phyloP scores from a whole-genome alignment of 805 yeast species.

The Saccharomycopsis microspora region DNA sequence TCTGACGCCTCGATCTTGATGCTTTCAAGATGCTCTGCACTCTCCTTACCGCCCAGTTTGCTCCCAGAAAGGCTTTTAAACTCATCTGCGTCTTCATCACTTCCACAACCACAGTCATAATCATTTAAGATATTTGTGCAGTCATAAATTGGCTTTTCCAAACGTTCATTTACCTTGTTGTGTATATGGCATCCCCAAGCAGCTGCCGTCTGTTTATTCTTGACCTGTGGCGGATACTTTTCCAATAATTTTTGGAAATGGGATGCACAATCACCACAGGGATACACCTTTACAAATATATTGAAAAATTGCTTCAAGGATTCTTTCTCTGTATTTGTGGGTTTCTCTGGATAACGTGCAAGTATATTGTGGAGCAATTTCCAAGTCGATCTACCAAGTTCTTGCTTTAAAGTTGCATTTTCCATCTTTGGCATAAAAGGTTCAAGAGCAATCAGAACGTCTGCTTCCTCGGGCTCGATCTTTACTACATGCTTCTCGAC shows the following conservation, averaged over 20 bases:
- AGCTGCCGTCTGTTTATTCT: conserved; percentile 69
- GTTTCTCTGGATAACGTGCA: conserved; percentile 84
- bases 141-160: conserved; percentile 65
- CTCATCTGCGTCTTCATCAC: conserved; percentile 42
- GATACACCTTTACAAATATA: conserved; percentile 84
- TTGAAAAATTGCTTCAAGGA: conserved; percentile 56
- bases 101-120: conserved; percentile 94
- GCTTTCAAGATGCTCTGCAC: conserved; percentile 30
- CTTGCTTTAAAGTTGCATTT: conserved; percentile 59
- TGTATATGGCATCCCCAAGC: conserved; percentile 95
- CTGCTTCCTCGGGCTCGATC: background rate
- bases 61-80: conserved; percentile 25
- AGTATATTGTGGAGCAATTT: conserved; percentile 78
- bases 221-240: conserved; percentile 76
- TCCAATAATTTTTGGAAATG: conserved; percentile 67
- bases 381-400: conserved; percentile 89
- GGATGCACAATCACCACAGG: conserved; percentile 94
- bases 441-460: conserved; percentile 4
- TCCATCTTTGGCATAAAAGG: conserved; percentile 93
- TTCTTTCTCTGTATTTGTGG: conserved; percentile 48
- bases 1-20: conserved; percentile 37
- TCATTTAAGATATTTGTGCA: conserved; percentile 78
- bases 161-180: conserved; percentile 68
- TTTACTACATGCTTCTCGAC: background rate
- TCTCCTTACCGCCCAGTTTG: conserved; percentile 17